Percentiles rank a stretch among this genome's conserved stretches.
phyloP scores from a whole-genome alignment of 371 early-diverging fungal genomes.

The Rhizomucor pusillus region DNA sequence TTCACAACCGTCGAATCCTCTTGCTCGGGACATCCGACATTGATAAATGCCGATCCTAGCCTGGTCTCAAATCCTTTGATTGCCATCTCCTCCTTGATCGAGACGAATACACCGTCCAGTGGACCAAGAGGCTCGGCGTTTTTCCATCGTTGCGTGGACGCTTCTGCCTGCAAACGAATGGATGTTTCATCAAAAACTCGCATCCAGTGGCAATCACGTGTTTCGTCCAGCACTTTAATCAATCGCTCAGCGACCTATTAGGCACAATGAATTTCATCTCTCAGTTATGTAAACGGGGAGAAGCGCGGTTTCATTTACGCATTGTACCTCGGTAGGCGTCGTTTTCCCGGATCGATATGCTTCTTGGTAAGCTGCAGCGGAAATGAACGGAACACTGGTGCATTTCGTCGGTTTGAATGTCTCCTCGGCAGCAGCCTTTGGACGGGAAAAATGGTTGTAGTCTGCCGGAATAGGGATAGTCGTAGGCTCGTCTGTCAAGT shows the following conservation, averaged over 20 bases:
- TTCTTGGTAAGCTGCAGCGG: conserved; percentile 36
- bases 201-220: conserved; percentile 28
- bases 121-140: conserved; percentile 49
- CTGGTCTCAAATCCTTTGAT: conserved; percentile 49
- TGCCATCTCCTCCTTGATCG: conserved; percentile 63
- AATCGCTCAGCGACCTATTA: conserved; percentile 25
- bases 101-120: conserved; percentile 65
- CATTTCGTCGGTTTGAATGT: too few relatives aligned
- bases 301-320: too few relatives aligned
- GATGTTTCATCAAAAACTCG: conserved; percentile 30
- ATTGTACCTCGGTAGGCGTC: conserved; percentile 24
- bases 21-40: conserved; percentile 48
- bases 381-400: conserved; percentile 20
- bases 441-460: too few relatives aligned
- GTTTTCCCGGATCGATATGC: conserved; percentile 23
- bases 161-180: conserved; percentile 57
- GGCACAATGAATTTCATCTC: too few relatives aligned
- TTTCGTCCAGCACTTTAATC: conserved; percentile 13
- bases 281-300: too few relatives aligned
- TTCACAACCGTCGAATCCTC: conserved; percentile 47
- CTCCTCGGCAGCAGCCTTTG: too few relatives aligned
- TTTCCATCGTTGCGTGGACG: conserved; percentile 53
- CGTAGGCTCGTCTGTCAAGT: conserved; percentile 25
- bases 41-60: conserved; percentile 68
- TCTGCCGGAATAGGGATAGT: conserved; percentile 23